Conservation (phyloP, 176 grass and related monocot species). For the Cenchrus purpureus region DNA sequence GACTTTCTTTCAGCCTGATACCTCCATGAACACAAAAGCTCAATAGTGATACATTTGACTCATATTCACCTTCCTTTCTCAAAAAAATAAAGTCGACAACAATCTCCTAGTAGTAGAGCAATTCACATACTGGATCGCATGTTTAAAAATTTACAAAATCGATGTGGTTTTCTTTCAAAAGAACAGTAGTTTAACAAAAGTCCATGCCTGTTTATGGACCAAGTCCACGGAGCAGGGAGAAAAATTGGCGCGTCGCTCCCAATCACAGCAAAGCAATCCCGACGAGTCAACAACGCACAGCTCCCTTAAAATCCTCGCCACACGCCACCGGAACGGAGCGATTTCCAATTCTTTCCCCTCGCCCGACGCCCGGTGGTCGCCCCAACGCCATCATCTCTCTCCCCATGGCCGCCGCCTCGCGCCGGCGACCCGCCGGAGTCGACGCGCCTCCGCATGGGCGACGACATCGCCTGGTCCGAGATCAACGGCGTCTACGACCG, state of each 20-base stretch:
- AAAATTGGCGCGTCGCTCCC: background rate
- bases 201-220: background rate
- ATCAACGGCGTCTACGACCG: slow-evolving; percentile 71
- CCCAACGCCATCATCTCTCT: background rate
- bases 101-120: too few species aligned
- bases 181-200: background rate
- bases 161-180: too few species aligned
- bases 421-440: slow-evolving; percentile 54
- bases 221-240: background rate
- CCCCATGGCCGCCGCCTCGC: slow-evolving; percentile 13
- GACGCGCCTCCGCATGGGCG: slow-evolving; percentile 36
- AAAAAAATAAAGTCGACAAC: too few species aligned
- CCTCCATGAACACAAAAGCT: too few species aligned
- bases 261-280: slow-evolving; percentile 1
- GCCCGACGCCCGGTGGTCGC: background rate
- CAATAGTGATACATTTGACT: too few species aligned
- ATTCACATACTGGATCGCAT: too few species aligned
- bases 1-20: too few species aligned
- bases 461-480: slow-evolving; percentile 71
- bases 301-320: slow-evolving; percentile 36
- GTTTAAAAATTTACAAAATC: too few species aligned
- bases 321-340: background rate
- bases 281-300: background rate
- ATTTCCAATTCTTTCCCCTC: background rate
- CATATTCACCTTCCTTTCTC: too few species aligned